A percentile compares a stretch with the other conserved stretches of the same genome.
Evolutionary conservation across 73 alveolate genomes (phyloP).

Genomic region (Paramecium bursaria): DNA sequence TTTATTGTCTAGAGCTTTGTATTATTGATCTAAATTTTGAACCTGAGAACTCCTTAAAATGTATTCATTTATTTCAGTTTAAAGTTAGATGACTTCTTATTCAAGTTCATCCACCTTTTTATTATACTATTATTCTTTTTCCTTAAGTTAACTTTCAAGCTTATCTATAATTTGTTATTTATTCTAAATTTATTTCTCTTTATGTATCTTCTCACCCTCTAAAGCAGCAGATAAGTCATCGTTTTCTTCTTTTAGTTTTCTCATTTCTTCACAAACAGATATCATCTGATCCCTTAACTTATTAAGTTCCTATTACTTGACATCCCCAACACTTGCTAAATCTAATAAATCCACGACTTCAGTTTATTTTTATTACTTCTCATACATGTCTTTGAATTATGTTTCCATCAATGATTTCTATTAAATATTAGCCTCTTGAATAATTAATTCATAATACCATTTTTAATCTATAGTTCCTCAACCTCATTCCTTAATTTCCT

Average conservation of each 20-base stretch:
- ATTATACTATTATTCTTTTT: background rate
- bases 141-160: background rate
- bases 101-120: conserved; percentile 1
- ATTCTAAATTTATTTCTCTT: background rate
- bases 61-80: background rate
- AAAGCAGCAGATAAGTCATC: conserved; percentile 22
- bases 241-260: conserved; percentile 50
- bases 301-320: conserved; percentile 11
- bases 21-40: background rate
- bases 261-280: conserved; percentile 55
- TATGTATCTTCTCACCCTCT: conserved; percentile 25
- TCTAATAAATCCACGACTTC: conserved; percentile 2
- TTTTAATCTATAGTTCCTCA: conserved; percentile 46
- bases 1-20: conserved; percentile 12
- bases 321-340: background rate
- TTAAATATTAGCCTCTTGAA: conserved; percentile 30
- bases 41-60: background rate
- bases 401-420: background rate
- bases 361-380: conserved; percentile 7
- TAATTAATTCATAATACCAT: conserved; percentile 15
- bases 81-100: background rate
- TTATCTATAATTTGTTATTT: background rate
- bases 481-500: conserved; percentile 39
- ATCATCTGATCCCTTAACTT: background rate
- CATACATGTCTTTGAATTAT: conserved; percentile 13